Evolutionary conservation across 1,284 basidiomycete species (phyloP), one percentile per base, ranked within the genome.

Genomic region (Naganishia liquefaciens): DNA sequence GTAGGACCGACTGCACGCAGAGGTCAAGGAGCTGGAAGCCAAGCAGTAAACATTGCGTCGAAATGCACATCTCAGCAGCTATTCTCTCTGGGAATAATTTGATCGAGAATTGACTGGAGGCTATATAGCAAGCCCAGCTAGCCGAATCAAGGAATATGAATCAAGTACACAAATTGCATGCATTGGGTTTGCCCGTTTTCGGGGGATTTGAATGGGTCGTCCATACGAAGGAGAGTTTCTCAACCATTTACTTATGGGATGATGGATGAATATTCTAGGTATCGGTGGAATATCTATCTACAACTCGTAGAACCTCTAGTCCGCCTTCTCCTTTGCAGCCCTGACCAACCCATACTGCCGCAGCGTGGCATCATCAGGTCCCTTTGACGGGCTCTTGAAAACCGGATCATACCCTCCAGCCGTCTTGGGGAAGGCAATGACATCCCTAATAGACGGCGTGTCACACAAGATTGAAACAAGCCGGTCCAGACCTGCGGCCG

Each of bases 391-490:
- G 75, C 90, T 91, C 77, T 86, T 88, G 82, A 97, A 94, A 37
- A 96, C 84, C 52, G 88, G 85, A 77, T 97, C 93, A n/a, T 85
- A 83, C 15, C 93, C 93, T 39, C 68, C 68, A 50, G 81, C 84
- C 7, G 89, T 89, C 81, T 97, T 97, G 4, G 93, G 93, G 81
- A 97, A 97, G 10, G 93, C 93, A 70, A 97, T 96, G 69, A 97
- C 93, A 75, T 97, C 93, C 66, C 92, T 84, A 70, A 97, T 97
- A 30, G 88, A 89, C 65, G 85, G 83, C 0, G 90, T 84, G 67
- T 87, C 86, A 80, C 90, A 93, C 2, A 97, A 83, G 70, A 95
- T 91, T 19, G 92, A 84, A 84, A 96, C 88, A 68, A 97, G 81
- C 44, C 93, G 86, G 81, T 97, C 94, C 71, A 97, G 91, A 42